These are phyloP conservation scores for Aspergillus sergii DNA, from an alignment of 2,329 filamentous ascomycete species.

Conservation along the genomic window DNA sequence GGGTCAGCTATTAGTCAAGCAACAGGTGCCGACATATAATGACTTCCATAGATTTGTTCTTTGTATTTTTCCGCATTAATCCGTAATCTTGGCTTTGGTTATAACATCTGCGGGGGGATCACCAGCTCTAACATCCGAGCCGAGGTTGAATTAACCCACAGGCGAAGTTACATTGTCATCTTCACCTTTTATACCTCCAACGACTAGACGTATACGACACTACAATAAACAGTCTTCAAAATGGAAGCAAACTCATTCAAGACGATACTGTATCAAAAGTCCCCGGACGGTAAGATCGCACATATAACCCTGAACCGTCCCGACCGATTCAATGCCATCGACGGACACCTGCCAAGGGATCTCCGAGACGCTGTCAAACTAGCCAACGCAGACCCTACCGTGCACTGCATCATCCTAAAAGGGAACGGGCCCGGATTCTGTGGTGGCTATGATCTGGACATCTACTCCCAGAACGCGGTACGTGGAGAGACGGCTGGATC, in stretches of 20 bases:
- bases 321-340: slow-evolving; percentile 4
- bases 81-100: too few species aligned
- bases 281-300: slow-evolving; percentile 7
- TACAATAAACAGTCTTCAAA: neutral
- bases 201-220: neutral
- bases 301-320: slow-evolving; percentile 14
- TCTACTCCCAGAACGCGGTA: neutral
- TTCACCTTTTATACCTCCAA: neutral
- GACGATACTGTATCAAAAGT: slow-evolving; percentile 2
- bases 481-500: slow-evolving; percentile 9
- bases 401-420: slow-evolving; percentile 12
- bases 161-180: neutral
- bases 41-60: too few species aligned
- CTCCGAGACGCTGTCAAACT: slow-evolving; percentile 1
- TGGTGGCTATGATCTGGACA: slow-evolving; percentile 9
- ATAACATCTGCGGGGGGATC: neutral
- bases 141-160: neutral
- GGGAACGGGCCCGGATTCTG: slow-evolving; percentile 10
- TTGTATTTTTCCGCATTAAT: too few species aligned
- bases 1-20: too few species aligned
- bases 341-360: slow-evolving; percentile 1
- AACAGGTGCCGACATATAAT: too few species aligned
- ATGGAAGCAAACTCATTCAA: neutral
- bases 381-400: slow-evolving; percentile 5
- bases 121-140: neutral